phyloP scores from a whole-genome alignment of 2,329 filamentous ascomycete genomes.

The Byssothecium circinans region DNA sequence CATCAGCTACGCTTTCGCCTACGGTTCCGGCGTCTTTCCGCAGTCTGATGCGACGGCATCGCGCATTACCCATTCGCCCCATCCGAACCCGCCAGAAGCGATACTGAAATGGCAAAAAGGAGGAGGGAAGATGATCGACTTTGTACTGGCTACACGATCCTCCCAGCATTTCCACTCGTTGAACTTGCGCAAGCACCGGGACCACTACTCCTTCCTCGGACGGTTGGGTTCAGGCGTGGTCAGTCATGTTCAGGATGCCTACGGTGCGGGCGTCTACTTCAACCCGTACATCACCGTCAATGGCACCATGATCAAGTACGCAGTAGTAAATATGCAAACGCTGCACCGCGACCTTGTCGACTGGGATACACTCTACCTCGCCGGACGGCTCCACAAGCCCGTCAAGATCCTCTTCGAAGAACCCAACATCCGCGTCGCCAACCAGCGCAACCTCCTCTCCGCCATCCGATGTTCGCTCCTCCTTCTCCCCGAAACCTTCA shows the following conservation, averaged over 20 bases:
- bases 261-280: slow-evolving; percentile 95
- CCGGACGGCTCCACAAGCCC: slow-evolving; percentile 92
- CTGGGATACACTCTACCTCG: slow-evolving; percentile 96
- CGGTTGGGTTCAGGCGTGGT: slow-evolving; percentile 83
- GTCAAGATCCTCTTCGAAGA: slow-evolving; percentile 97
- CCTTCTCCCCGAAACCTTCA: slow-evolving; percentile 80
- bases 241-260: slow-evolving; percentile 80
- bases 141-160: slow-evolving; percentile 93
- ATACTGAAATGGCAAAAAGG: slow-evolving; percentile 84
- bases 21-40: slow-evolving; percentile 94
- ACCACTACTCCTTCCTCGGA: slow-evolving; percentile 88
- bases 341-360: slow-evolving; percentile 81
- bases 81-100: slow-evolving; percentile 78
- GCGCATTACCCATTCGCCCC: slow-evolving; percentile 64
- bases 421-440: slow-evolving; percentile 85
- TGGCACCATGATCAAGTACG: slow-evolving; percentile 95
- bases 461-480: slow-evolving; percentile 88
- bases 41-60: slow-evolving; percentile 61
- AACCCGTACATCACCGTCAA: slow-evolving; percentile 95
- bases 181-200: slow-evolving; percentile 82
- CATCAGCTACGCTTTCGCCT: slow-evolving; percentile 95
- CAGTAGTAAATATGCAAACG: slow-evolving; percentile 91
- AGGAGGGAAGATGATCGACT: slow-evolving; percentile 95
- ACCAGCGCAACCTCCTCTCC: slow-evolving; percentile 92
- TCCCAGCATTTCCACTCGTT: slow-evolving; percentile 96